These are phyloP conservation scores for Nitzschia sp. DNA, from an alignment of 108 stramenopile genomes.

Conservation along the genomic window DNA sequence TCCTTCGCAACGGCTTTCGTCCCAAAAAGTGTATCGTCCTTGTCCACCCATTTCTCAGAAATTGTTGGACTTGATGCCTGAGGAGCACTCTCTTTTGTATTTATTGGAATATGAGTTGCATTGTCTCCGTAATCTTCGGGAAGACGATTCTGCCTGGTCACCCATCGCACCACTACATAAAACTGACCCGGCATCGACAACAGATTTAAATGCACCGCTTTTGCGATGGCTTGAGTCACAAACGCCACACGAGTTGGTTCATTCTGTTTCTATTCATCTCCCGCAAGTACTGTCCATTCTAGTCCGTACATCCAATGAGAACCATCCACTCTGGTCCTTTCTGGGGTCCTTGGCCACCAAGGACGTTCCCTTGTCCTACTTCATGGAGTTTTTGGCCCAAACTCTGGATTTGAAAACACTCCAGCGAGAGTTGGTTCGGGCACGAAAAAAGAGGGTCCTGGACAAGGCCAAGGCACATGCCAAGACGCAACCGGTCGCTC, in stretches of 20 bases:
- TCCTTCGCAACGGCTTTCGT: not conserved
- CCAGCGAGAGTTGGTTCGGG: slow-evolving; percentile 6
- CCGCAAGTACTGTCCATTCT: too few relatives aligned
- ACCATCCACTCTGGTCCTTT: too few relatives aligned
- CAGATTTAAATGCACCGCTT: too few relatives aligned
- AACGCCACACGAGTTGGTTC: too few relatives aligned
- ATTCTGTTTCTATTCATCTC: too few relatives aligned
- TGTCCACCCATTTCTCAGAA: slow-evolving; percentile 13
- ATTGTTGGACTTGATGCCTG: slow-evolving; percentile 27
- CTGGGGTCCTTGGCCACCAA: too few relatives aligned
- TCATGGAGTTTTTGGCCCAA: slow-evolving; percentile 29
- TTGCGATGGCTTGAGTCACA: too few relatives aligned
- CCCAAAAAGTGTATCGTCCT: slow-evolving; percentile 18
- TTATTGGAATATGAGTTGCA: slow-evolving; percentile 26
- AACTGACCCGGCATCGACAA: too few relatives aligned
- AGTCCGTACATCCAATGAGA: too few relatives aligned
- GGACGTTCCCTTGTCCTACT: slow-evolving; percentile 12
- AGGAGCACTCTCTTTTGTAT: slow-evolving; percentile 38
- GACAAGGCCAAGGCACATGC: not conserved
- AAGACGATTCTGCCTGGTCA: too few relatives aligned
- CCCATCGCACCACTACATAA: too few relatives aligned
- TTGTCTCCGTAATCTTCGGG: too few relatives aligned
- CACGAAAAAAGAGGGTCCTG: slow-evolving; percentile 9
- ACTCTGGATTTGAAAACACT: slow-evolving; percentile 11
- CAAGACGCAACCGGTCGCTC: not conserved